Percentiles rank a stretch among this genome's conserved stretches.
Conservation (phyloP, 208 protist genomes). For the Tritrichomonas foetus region DNA sequence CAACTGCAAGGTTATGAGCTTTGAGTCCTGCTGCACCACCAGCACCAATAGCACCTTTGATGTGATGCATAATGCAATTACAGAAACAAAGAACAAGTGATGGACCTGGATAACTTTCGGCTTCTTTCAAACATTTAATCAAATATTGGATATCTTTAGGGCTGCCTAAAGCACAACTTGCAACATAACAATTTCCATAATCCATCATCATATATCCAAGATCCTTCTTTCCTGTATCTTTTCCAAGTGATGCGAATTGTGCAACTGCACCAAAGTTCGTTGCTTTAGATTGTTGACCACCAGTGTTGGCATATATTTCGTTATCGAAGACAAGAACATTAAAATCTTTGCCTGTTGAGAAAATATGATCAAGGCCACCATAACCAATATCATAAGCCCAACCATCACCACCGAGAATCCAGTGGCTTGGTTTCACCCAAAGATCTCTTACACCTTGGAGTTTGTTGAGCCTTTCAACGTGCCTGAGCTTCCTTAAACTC, state of each 20-base stretch:
- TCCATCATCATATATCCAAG: constrained; percentile 41
- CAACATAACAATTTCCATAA: not conserved
- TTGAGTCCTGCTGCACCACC: not conserved
- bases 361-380: constrained; percentile 64
- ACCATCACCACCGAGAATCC: constrained; percentile 60
- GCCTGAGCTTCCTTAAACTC: not conserved
- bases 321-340: constrained; percentile 51
- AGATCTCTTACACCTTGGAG: not conserved
- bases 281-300: constrained; percentile 36
- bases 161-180: too few relatives aligned
- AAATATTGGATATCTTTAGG: too few relatives aligned
- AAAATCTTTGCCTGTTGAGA: constrained; percentile 57
- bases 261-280: not conserved
- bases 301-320: constrained; percentile 64
- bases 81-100: constrained; percentile 56
- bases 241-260: constrained; percentile 49
- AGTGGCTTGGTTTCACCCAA: constrained; percentile 41
- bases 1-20: not conserved
- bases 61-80: constrained; percentile 57
- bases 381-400: constrained; percentile 40
- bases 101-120: constrained; percentile 60
- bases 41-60: too few relatives aligned
- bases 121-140: too few relatives aligned
- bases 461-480: not conserved
- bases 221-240: constrained; percentile 60